Conservation (phyloP, 2,329 filamentous ascomycete genomes). For the Sordariomycetes sp. region DNA sequence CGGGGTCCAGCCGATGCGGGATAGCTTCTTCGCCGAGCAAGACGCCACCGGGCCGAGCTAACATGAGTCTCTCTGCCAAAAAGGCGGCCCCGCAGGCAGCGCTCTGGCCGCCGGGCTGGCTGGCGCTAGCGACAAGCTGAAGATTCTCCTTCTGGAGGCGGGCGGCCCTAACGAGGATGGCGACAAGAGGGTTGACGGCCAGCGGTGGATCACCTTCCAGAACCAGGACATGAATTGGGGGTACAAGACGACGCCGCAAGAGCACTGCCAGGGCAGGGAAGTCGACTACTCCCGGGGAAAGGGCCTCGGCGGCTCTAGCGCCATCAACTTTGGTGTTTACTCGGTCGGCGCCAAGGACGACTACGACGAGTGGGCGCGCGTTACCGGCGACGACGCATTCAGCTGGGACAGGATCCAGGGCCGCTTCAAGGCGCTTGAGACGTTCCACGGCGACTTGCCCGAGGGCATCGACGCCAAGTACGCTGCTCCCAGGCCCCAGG, state of each 20-base stretch:
- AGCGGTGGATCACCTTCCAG: constrained; percentile 39
- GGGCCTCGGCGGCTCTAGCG: constrained; percentile 35
- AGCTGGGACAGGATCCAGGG: constrained; percentile 37
- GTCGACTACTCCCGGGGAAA: constrained; percentile 22
- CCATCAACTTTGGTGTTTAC: constrained; percentile 42
- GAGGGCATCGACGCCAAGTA: constrained; percentile 11
- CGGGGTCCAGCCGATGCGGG: not conserved
- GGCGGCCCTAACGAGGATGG: constrained; percentile 34
- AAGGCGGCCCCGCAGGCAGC: constrained; percentile 47
- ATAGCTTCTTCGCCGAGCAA: not conserved
- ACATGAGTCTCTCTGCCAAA: not conserved
- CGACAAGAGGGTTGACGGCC: constrained; percentile 32
- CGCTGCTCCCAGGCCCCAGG: not conserved
- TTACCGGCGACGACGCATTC: constrained; percentile 41
- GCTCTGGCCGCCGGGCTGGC: constrained; percentile 40
- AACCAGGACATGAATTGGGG: constrained; percentile 36
- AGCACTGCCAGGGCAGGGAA: constrained; percentile 23
- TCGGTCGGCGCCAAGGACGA: constrained; percentile 43
- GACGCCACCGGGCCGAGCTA: not conserved
- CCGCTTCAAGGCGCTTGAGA: constrained; percentile 39
- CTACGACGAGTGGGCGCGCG: constrained; percentile 45
- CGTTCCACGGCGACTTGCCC: constrained; percentile 28
- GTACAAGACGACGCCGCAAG: constrained; percentile 34
- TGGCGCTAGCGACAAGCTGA: constrained; percentile 21
- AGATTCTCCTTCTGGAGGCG: constrained; percentile 47